Evolutionary conservation across 2,329 filamentous ascomycete genomes (phyloP).

Genomic region (Exophiala mesophila): DNA sequence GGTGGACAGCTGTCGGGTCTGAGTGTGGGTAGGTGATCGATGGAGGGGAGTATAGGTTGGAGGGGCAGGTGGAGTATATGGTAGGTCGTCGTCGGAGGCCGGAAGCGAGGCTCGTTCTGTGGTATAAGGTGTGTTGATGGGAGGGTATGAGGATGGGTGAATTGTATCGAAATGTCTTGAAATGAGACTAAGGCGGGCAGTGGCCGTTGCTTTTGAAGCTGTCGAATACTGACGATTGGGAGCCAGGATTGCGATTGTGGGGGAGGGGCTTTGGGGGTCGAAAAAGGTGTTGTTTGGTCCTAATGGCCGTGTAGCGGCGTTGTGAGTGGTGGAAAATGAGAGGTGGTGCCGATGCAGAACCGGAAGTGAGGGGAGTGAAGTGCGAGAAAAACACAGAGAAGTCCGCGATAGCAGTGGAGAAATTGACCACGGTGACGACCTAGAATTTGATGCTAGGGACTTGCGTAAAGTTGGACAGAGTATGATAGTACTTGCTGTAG

Average conservation of each 20-base stretch:
- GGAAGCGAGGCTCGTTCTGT: constrained; percentile 50
- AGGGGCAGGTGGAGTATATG: constrained; percentile 35
- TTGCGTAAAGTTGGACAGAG: not conserved
- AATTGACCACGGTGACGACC: not conserved
- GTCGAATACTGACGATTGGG: constrained; percentile 37
- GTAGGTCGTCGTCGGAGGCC: constrained; percentile 49
- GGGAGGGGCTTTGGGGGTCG: constrained; percentile 2
- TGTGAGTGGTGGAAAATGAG: not conserved
- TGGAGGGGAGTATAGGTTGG: constrained; percentile 5
- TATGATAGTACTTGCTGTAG: not conserved
- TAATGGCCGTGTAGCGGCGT: too few species aligned
- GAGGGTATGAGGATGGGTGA: constrained; percentile 44
- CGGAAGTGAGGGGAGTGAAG: not conserved
- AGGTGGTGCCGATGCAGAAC: not conserved
- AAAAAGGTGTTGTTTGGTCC: not conserved
- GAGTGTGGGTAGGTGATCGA: constrained; percentile 7
- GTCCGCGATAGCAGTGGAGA: not conserved
- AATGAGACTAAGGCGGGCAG: constrained; percentile 54
- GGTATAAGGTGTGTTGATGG: constrained; percentile 60
- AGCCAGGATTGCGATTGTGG: constrained; percentile 41
- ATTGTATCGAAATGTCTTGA: constrained; percentile 52
- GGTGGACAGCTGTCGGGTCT: constrained; percentile 21
- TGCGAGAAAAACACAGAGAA: not conserved
- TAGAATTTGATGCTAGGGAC: not conserved
- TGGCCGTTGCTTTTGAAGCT: constrained; percentile 30